Percentiles rank a stretch among this genome's conserved stretches.
These are phyloP conservation scores for Athelia psychrophila DNA, from an alignment of 1,284 basidiomycete genomes.

Conservation along the genomic window DNA sequence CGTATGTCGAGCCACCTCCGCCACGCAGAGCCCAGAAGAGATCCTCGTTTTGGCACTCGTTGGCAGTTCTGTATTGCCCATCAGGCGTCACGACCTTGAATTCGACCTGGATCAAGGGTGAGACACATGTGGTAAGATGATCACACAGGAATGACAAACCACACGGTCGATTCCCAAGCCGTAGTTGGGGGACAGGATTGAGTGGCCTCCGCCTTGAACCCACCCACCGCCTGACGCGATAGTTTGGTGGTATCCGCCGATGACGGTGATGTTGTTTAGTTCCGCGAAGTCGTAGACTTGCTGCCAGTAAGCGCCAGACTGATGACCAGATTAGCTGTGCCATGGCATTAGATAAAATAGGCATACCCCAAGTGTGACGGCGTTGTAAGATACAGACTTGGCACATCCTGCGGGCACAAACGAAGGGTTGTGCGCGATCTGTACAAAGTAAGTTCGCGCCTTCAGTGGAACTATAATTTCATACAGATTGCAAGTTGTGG, in stretches of 20 bases:
- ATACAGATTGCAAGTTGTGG: constrained; percentile 22
- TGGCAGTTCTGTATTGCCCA: constrained; percentile 20
- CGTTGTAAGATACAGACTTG: constrained; percentile 13
- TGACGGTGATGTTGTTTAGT: constrained; percentile 23
- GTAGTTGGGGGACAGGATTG: constrained; percentile 15
- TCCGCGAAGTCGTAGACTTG: constrained; percentile 30
- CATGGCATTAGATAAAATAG: background rate
- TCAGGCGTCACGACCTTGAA: constrained; percentile 16
- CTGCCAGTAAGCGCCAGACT: constrained; percentile 24
- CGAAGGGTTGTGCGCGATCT: constrained; percentile 16
- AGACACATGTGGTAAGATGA: background rate
- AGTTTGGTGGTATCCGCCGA: constrained; percentile 29
- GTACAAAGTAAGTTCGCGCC: background rate
- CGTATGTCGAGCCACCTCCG: constrained; percentile 23
- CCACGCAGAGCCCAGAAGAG: constrained; percentile 31
- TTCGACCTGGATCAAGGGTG: constrained; percentile 6
- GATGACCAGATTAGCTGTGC: background rate
- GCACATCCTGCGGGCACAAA: constrained; percentile 23
- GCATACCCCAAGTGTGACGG: constrained; percentile 24
- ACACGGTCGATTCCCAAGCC: constrained; percentile 22
- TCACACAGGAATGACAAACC: constrained; percentile 1
- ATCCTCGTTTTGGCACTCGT: constrained; percentile 31
- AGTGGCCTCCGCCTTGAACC: constrained; percentile 23
- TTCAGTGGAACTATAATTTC: constrained; percentile 3
- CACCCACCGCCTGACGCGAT: constrained; percentile 29